Conservation (phyloP, 1,284 basidiomycete genomes). For the Nidula niveotomentosa region DNA sequence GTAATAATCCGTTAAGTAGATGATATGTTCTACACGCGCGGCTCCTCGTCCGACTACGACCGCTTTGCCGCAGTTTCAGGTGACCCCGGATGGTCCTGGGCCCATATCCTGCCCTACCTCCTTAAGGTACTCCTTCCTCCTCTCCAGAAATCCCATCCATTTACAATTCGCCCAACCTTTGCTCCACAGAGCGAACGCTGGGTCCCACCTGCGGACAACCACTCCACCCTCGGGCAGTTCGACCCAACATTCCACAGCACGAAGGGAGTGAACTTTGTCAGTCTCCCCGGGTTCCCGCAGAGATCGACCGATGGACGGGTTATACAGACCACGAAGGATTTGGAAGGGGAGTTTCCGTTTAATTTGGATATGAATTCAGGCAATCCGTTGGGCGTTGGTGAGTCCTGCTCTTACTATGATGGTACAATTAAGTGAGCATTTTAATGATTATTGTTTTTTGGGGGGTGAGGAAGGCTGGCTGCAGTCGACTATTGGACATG, state of each 20-base stretch:
- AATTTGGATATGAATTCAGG: conserved; percentile 16
- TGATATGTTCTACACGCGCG: conserved; percentile 18
- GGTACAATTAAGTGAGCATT: background rate
- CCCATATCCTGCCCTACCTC: conserved; percentile 15
- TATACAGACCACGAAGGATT: conserved; percentile 8
- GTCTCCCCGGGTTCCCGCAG: conserved; percentile 4
- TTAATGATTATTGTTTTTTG: too few relatives aligned
- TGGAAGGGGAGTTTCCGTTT: conserved; percentile 11
- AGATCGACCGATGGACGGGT: conserved; percentile 1
- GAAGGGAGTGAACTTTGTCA: conserved; percentile 5
- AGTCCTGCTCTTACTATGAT: background rate
- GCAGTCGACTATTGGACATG: conserved; percentile 16
- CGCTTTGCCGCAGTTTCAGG: conserved; percentile 13
- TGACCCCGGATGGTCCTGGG: conserved; percentile 22
- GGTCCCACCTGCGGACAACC: conserved; percentile 6
- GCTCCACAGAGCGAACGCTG: background rate
- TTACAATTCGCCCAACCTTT: too few relatives aligned
- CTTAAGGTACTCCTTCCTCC: conserved; percentile 9
- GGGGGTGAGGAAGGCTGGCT: conserved; percentile 5
- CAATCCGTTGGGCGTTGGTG: conserved; percentile 13
- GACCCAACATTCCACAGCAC: conserved; percentile 11
- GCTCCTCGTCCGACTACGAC: conserved; percentile 17
- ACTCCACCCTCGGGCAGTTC: conserved; percentile 13
- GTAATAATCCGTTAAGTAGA: conserved; percentile 7
- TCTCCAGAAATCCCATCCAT: too few relatives aligned